phyloP scores from a whole-genome alignment of 768 basidiomycete species.

The Suillus subalutaceus region DNA sequence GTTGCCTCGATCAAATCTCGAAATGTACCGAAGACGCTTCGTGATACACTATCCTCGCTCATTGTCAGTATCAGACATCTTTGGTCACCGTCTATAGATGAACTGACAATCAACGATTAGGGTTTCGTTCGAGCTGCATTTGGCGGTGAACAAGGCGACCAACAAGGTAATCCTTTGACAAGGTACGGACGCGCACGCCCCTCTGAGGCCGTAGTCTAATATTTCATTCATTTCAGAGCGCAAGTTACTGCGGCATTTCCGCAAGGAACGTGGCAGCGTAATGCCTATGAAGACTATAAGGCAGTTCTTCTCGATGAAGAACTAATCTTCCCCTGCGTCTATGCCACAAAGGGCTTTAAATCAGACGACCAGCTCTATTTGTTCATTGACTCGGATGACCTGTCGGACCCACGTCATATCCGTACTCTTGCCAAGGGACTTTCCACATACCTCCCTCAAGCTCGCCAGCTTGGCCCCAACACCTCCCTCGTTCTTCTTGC shows the following conservation, averaged over 20 bases:
- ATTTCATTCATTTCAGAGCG: conserved; percentile 12
- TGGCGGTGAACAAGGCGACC: neutral
- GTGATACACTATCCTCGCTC: conserved; percentile 8
- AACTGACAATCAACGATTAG: conserved; percentile 11
- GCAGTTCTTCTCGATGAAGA: conserved; percentile 25
- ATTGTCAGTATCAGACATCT: conserved; percentile 11
- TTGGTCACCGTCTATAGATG: neutral
- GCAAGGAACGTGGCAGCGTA: conserved; percentile 22
- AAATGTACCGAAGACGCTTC: conserved; percentile 13
- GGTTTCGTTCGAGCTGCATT: conserved; percentile 7
- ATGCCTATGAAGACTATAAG: conserved; percentile 23
- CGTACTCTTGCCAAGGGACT: conserved; percentile 20
- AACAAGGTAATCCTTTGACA: conserved; percentile 19
- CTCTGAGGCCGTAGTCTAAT: neutral
- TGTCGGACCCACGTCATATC: conserved; percentile 25
- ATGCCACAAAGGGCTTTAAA: conserved; percentile 27
- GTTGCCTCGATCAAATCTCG: conserved; percentile 15
- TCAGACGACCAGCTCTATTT: conserved; percentile 24
- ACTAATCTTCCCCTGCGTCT: conserved; percentile 24
- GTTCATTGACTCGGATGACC: conserved; percentile 26
- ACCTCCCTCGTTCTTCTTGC: conserved; percentile 24
- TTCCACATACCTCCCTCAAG: conserved; percentile 19
- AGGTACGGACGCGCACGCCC: conserved; percentile 7
- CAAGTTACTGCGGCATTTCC: conserved; percentile 18
- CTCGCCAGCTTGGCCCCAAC: conserved; percentile 22